Conservation (phyloP, 2,329 filamentous ascomycete species). For the Cytospora leucostoma region DNA sequence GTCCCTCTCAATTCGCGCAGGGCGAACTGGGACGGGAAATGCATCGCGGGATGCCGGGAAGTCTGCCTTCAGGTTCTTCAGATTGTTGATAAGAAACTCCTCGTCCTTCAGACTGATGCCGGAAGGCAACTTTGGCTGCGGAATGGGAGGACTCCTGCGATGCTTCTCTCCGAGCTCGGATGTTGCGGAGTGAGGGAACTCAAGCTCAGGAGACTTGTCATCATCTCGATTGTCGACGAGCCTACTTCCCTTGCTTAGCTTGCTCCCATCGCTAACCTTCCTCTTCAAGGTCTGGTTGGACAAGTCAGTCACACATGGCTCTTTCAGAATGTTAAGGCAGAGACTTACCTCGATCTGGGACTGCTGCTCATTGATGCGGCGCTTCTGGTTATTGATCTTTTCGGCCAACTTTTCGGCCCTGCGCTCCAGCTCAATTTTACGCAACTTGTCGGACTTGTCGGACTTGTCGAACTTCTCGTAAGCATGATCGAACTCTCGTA, state of each 20-base stretch:
- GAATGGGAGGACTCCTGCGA: constrained; percentile 1
- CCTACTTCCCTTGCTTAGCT: constrained; percentile 3
- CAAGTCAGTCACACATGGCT: background rate
- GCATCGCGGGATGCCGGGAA: background rate
- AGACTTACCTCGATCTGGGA: constrained; percentile 25
- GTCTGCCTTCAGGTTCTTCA: constrained; percentile 15
- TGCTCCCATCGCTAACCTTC: constrained; percentile 16
- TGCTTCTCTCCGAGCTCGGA: constrained; percentile 10
- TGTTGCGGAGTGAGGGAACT: constrained; percentile 17
- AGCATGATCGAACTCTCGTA: constrained; percentile 4
- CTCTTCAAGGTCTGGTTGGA: constrained; percentile 20
- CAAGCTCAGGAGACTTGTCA: constrained; percentile 7
- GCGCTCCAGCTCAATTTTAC: constrained; percentile 18
- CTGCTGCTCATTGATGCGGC: constrained; percentile 27
- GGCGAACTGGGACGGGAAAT: background rate
- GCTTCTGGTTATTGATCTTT: constrained; percentile 28
- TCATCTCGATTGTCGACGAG: constrained; percentile 3
- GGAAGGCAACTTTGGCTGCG: constrained; percentile 11
- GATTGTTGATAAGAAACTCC: constrained; percentile 24
- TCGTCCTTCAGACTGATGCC: constrained; percentile 20
- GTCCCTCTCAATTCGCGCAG: constrained; percentile 11
- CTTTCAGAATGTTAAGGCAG: no score
- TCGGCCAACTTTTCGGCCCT: constrained; percentile 18
- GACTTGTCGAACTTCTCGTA: constrained; percentile 10
- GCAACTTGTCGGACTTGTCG: constrained; percentile 14